These are phyloP conservation scores for Podosphaera xanthii DNA, from an alignment of 2,329 filamentous ascomycete species.

Conservation along the genomic window DNA sequence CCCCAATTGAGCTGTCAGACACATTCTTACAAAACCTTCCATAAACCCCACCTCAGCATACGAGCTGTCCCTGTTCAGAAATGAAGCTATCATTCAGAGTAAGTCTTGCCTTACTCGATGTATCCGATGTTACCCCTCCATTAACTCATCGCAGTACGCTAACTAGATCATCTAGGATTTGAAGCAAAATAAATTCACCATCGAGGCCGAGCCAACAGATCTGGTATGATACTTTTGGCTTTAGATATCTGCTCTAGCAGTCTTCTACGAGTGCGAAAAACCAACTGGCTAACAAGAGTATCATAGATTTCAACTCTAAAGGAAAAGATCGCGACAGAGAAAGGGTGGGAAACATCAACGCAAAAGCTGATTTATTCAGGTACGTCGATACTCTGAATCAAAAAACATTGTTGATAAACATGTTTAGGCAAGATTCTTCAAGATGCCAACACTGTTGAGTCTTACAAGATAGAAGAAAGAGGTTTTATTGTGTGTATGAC, in stretches of 20 bases:
- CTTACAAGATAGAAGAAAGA: constrained; percentile 98
- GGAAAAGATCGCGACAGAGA: constrained; percentile 74
- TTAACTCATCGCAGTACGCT: constrained; percentile 9
- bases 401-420: constrained; percentile 12
- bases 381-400: constrained; percentile 21
- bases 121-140: constrained; percentile 7
- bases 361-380: constrained; percentile 98
- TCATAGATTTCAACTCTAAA: constrained; percentile 69
- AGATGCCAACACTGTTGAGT: constrained; percentile 89
- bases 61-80: constrained; percentile 17
- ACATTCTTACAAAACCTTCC: no score
- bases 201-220: constrained; percentile 84
- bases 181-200: constrained; percentile 94
- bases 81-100: constrained; percentile 58
- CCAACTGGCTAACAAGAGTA: constrained; percentile 2
- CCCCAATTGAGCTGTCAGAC: no score
- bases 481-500: constrained; percentile 65
- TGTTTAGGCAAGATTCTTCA: constrained; percentile 80
- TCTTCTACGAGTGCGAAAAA: not conserved
- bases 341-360: constrained; percentile 75
- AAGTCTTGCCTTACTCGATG: constrained; percentile 8
- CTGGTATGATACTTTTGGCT: constrained; percentile 35
- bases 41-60: not conserved
- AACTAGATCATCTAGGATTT: constrained; percentile 42
- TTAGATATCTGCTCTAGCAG: not conserved